Base-by-base conservation (phyloP, 139 green algal genomes). In the Monoraphidium neglectum region DNA sequence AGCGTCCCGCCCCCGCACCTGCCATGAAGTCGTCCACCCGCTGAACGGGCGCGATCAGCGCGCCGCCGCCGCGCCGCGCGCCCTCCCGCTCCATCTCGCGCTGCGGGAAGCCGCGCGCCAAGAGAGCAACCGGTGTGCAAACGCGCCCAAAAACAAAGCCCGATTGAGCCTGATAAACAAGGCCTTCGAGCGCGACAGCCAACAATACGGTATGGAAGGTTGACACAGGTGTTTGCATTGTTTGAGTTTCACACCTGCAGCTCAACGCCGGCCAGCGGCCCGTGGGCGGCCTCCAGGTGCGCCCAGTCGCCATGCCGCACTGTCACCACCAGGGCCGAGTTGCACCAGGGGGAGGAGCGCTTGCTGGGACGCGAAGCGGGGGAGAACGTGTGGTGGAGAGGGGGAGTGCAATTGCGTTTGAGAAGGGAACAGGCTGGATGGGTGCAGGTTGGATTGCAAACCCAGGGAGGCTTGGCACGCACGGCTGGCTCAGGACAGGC, bases 11-110 rank as follows among this genome's bases (percentile, higher is more conserved):
- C n/a, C n/a, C n/a, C 65, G 5, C 40, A 71, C 83, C 86, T 0
- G 54, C 62, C 30, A 97, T 33, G 68, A 96, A 97, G 80, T 97
- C 93, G 0, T 69, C 63, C 4, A 90, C 90, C 0, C 88, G 85
- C 76, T 94, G 93, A 51, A 93, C 93, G 16, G 93, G 93, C 1
- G 81, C 88, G 23, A 87, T 66, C 38, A 96, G 87, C 37, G 70
- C 43, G 47, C 89, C 92, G 30, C 92, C 92, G 35, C 92, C 92
- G 37, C 82, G 79, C 32, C 47, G 15, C 32, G 92, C 90, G 3
- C 87, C 91, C 38, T 65, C 64, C 23, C 68, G 72, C 72, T 84
- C 79, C 12, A 76, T 71, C 65, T 84, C 49, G 51, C 66, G 26
- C 76, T 74, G 8, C 12, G 43, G 43, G 43, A 12, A n/a, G n/a